Conservation (phyloP, 2,329 filamentous ascomycete species). For the Fusarium sp. region DNA sequence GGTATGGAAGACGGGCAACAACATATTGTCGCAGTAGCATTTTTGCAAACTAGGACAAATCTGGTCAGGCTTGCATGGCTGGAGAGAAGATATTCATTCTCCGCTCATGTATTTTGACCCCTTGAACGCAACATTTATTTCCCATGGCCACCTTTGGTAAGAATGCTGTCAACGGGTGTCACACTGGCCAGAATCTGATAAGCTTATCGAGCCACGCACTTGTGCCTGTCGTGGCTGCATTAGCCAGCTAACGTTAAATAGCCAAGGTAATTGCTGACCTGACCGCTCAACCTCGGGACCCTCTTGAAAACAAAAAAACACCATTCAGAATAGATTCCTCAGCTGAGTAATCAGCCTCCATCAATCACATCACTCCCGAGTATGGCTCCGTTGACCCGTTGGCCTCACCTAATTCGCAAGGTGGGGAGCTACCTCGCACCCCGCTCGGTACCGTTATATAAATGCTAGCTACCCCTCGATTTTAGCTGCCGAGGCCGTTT, state of each 20-base stretch:
- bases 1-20: too few species aligned
- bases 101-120: too few species aligned
- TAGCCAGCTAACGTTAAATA: not conserved
- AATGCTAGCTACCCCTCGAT: constrained; percentile 14
- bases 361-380: constrained; percentile 2
- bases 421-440: constrained; percentile 17
- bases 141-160: too few species aligned
- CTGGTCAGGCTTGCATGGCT: not conserved
- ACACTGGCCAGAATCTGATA: not conserved
- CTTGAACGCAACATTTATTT: too few species aligned
- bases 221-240: not conserved
- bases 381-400: constrained; percentile 21
- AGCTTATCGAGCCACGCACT: not conserved
- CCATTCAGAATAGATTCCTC: not conserved
- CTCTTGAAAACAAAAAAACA: not conserved
- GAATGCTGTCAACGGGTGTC: not conserved
- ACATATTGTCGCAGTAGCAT: not conserved
- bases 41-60: not conserved
- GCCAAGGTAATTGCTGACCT: not conserved
- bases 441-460: not conserved
- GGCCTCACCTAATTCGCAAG: not conserved
- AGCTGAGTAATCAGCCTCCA: constrained; percentile 14
- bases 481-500: not conserved
- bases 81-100: not conserved
- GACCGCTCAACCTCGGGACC: not conserved